A percentile compares a stretch with the other conserved stretches of the same genome.
Conservation (phyloP, 805 yeast species). For the Starmerella bombi region DNA sequence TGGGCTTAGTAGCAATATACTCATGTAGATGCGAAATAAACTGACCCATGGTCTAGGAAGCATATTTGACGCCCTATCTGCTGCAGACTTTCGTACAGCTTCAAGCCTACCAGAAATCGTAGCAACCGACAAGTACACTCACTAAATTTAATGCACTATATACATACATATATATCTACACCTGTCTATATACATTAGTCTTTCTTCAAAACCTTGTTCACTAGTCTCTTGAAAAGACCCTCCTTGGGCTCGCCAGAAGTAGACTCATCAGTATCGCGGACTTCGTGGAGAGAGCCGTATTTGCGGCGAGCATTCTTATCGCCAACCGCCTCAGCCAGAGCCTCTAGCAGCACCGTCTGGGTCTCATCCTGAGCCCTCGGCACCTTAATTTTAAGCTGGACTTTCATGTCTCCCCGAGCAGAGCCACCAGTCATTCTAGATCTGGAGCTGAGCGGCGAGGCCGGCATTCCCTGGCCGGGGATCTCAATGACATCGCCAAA, state of each 20-base stretch:
- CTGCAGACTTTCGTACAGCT: too few relatives aligned
- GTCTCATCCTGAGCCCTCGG: slow-evolving; percentile 67
- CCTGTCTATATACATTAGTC: slow-evolving; percentile 9
- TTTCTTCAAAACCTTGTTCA: slow-evolving; percentile 26
- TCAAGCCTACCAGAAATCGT: too few relatives aligned
- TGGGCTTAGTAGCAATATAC: too few relatives aligned
- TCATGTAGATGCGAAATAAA: too few relatives aligned
- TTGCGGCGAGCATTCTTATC: slow-evolving; percentile 68
- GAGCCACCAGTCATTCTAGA: slow-evolving; percentile 27
- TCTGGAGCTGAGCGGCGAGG: slow-evolving; percentile 10
- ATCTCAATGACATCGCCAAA: slow-evolving; percentile 58
- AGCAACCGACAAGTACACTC: too few relatives aligned
- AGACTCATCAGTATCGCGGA: slow-evolving; percentile 10
- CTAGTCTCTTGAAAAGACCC: slow-evolving; percentile 27
- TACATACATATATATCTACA: too few relatives aligned
- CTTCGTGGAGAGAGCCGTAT: slow-evolving; percentile 27
- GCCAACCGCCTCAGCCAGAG: slow-evolving; percentile 79
- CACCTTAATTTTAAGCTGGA: slow-evolving; percentile 56
- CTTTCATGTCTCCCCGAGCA: slow-evolving; percentile 68
- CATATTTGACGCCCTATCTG: too few relatives aligned
- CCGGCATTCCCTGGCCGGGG: slow-evolving; percentile 80
- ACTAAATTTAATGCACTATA: too few relatives aligned
- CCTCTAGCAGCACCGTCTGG: slow-evolving; percentile 81
- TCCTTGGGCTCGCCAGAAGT: slow-evolving; percentile 11
- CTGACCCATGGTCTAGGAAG: too few relatives aligned